phyloP scores from a whole-genome alignment of 371 early-diverging fungal genomes.

The Mucor circinelloides region DNA sequence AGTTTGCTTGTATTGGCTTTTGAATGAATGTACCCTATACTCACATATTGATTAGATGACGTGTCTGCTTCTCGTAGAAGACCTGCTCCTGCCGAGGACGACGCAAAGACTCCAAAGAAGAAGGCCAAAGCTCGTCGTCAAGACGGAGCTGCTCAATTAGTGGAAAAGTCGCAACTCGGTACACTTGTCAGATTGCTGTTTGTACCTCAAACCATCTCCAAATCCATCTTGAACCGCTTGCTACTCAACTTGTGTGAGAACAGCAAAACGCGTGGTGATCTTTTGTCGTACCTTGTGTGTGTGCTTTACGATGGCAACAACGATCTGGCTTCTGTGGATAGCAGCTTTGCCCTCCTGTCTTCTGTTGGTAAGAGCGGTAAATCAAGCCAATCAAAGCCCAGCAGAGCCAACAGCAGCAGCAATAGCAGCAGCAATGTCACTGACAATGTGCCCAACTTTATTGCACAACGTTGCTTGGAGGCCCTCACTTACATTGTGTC shows the following conservation, averaged over 20 bases:
- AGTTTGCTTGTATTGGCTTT: neutral
- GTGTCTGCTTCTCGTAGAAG: slow-evolving; percentile 9
- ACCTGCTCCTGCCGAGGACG: slow-evolving; percentile 17
- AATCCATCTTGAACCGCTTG: slow-evolving; percentile 70
- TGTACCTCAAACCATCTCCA: slow-evolving; percentile 75
- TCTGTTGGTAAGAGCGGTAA: slow-evolving; percentile 49
- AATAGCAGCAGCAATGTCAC: neutral
- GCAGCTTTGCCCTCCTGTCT: slow-evolving; percentile 78
- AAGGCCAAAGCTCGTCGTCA: slow-evolving; percentile 40
- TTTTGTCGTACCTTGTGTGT: slow-evolving; percentile 83
- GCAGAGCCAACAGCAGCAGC: neutral
- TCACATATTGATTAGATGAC: neutral
- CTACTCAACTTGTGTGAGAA: slow-evolving; percentile 92
- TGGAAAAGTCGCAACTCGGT: slow-evolving; percentile 82
- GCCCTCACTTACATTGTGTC: slow-evolving; percentile 74
- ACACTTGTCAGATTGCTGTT: slow-evolving; percentile 85
- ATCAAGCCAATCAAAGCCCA: slow-evolving; percentile 1
- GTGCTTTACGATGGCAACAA: slow-evolving; percentile 84
- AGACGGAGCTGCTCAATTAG: slow-evolving; percentile 74
- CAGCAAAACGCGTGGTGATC: slow-evolving; percentile 81
- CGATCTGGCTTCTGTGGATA: slow-evolving; percentile 78
- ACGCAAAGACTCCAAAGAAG: slow-evolving; percentile 39
- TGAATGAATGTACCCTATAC: neutral
- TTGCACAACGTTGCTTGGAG: slow-evolving; percentile 88
- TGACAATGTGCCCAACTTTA: slow-evolving; percentile 77